Evolutionary conservation across 768 basidiomycete species (phyloP), one percentile per base, ranked within the genome.

Genomic region (Boletus eberwhitei): DNA sequence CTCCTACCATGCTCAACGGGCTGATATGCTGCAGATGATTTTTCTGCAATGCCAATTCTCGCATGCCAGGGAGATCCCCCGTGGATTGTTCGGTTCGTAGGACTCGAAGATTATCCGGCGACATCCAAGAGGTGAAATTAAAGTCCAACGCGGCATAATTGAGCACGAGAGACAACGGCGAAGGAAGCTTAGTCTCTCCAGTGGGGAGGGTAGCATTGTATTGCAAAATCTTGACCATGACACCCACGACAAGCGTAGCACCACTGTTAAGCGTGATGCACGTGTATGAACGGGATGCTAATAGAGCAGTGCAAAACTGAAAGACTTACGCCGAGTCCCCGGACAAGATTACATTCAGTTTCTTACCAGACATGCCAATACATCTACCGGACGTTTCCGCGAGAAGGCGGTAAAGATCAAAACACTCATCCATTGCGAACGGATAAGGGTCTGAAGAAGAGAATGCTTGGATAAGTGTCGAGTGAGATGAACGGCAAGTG

Each of bases 51-150:
- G 83, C 87, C 37, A 87, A 64, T 55, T 84, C 86, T 42, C 75
- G 79, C 57, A 95, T 72, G 1, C 87, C 86, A 26, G 88, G 82
- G 14, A 98, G 75, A 69, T 90, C 82, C 0, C 88, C 84, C 14
- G 88, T 86, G 1, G 93, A 93, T 65, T 93, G 90, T 68, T 98
- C 95, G 3, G 88, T 83, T 50, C 88, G 83, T 14, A 98, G 77
- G 29, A 96, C 88, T 5, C 83, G 85, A 52, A 98, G 77, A 69
- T 98, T 85, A 19, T 81, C 81, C 9, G 85, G 84, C 0, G 89
- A 81, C 92, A 94, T 93, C 96, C 96, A 98, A 21, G 94, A 96
- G 0, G 93, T 93, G 65, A 96, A 98, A 70, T 98, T 98, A 76
- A 99, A 98, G 70, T 98, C 95, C 42, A 98, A 80, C 24, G 89